Conservation (phyloP, 768 basidiomycete genomes). For the Termitomyces sp. region DNA sequence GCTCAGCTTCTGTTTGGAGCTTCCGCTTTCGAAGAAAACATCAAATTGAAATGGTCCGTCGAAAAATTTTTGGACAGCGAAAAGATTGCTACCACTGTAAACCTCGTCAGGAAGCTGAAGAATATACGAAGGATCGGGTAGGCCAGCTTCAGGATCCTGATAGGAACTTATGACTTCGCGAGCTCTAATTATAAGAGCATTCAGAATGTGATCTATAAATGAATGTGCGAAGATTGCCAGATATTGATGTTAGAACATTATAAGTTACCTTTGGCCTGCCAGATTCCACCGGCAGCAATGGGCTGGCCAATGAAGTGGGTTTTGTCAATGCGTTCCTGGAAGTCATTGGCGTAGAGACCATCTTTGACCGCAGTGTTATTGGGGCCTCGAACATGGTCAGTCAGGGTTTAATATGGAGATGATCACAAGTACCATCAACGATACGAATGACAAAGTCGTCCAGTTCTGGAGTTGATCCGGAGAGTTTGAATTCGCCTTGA, state of each 20-base stretch:
- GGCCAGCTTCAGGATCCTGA: conserved; percentile 35
- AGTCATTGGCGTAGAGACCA: conserved; percentile 54
- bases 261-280: conserved; percentile 74
- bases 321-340: conserved; percentile 58
- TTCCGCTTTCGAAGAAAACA: conserved; percentile 78
- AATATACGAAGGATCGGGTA: conserved; percentile 78
- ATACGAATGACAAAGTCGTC: conserved; percentile 80
- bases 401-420: not conserved
- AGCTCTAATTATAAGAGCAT: conserved; percentile 54
- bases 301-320: conserved; percentile 65
- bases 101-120: conserved; percentile 74
- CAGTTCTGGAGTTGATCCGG: conserved; percentile 71
- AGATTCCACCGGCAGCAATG: conserved; percentile 58
- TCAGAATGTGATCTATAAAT: conserved; percentile 53
- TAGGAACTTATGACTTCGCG: conserved; percentile 50
- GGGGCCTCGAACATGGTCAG: conserved; percentile 39
- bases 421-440: conserved; percentile 52
- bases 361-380: conserved; percentile 46
- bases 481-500: conserved; percentile 59
- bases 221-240: not conserved
- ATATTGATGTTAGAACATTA: not conserved
- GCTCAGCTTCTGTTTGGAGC: conserved; percentile 55
- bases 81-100: conserved; percentile 70
- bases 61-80: conserved; percentile 81
- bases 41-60: conserved; percentile 88